Conservation (phyloP, 441 rosid genomes). For the Populus hybrid region DNA sequence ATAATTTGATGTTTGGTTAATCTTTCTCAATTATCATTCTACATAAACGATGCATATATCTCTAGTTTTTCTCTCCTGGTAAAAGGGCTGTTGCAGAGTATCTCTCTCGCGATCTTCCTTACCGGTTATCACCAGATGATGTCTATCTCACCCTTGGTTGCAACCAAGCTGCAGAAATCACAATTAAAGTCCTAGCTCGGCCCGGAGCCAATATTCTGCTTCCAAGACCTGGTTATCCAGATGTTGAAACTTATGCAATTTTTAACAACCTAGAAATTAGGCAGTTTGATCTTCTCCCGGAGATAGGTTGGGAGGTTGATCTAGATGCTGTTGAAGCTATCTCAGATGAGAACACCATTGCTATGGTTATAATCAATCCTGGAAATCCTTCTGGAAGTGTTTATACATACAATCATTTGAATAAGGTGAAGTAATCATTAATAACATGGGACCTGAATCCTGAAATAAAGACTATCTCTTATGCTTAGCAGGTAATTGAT, state of each 20-base stretch:
- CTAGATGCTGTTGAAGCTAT: conserved; percentile 42
- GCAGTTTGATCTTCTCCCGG: conserved; percentile 53
- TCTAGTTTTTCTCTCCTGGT: neutral
- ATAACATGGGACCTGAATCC: neutral
- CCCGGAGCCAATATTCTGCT: conserved; percentile 56
- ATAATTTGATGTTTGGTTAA: neutral
- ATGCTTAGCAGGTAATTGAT: neutral
- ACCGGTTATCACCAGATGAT: conserved; percentile 48
- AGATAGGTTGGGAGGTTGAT: conserved; percentile 64
- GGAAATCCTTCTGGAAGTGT: conserved; percentile 73
- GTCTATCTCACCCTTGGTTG: conserved; percentile 51
- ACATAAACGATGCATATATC: neutral
- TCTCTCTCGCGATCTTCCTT: conserved; percentile 48
- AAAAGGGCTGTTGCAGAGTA: conserved; percentile 61
- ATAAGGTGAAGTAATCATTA: conserved; percentile 37
- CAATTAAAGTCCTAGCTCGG: conserved; percentile 36
- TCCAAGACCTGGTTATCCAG: conserved; percentile 56
- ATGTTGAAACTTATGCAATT: conserved; percentile 40
- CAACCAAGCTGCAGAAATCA: conserved; percentile 45
- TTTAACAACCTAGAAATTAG: conserved; percentile 44
- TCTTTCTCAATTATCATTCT: neutral
- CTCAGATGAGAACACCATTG: conserved; percentile 54
- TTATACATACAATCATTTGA: conserved; percentile 40
- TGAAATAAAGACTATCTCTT: neutral
- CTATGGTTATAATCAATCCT: conserved; percentile 50